Conservation (phyloP, 2,329 filamentous ascomycete species). For the Aspergillus floridensis region DNA sequence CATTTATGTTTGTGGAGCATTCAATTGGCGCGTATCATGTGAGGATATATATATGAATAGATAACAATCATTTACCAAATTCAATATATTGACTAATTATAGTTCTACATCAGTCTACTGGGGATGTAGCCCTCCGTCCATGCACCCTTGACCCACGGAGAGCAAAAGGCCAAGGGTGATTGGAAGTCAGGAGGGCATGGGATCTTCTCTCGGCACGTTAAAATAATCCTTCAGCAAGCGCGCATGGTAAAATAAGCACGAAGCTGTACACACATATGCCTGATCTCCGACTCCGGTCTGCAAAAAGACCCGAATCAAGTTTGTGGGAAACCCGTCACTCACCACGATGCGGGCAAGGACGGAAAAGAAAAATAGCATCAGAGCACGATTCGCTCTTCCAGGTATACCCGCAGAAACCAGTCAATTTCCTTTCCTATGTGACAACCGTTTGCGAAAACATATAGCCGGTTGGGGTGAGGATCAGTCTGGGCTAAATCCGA, state of each 20-base stretch:
- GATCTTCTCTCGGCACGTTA: conserved; percentile 62
- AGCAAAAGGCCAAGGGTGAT: conserved; percentile 43
- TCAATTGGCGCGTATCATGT: not conserved
- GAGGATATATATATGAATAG: not conserved
- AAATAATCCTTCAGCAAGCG: conserved; percentile 65
- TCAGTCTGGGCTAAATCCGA: conserved; percentile 19
- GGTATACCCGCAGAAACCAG: conserved; percentile 17
- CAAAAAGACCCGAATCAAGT: conserved; percentile 8
- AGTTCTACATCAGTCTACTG: conserved; percentile 6
- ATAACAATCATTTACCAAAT: not conserved
- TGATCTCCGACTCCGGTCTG: conserved; percentile 11
- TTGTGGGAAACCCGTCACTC: not conserved
- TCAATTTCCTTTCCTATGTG: conserved; percentile 24
- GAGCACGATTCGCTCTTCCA: not conserved
- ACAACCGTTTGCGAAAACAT: conserved; percentile 20
- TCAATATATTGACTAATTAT: not conserved
- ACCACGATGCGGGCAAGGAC: not conserved
- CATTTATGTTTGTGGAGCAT: not conserved
- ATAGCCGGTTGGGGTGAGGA: conserved; percentile 6
- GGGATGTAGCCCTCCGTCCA: conserved; percentile 48
- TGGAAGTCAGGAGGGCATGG: conserved; percentile 48
- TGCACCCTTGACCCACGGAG: conserved; percentile 45
- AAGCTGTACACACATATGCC: conserved; percentile 74
- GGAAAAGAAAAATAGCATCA: conserved; percentile 7
- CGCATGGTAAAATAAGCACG: conserved; percentile 55